Conservation (phyloP, 2,329 filamentous ascomycete species). For the Pseudocercospora pini-densiflorae region DNA sequence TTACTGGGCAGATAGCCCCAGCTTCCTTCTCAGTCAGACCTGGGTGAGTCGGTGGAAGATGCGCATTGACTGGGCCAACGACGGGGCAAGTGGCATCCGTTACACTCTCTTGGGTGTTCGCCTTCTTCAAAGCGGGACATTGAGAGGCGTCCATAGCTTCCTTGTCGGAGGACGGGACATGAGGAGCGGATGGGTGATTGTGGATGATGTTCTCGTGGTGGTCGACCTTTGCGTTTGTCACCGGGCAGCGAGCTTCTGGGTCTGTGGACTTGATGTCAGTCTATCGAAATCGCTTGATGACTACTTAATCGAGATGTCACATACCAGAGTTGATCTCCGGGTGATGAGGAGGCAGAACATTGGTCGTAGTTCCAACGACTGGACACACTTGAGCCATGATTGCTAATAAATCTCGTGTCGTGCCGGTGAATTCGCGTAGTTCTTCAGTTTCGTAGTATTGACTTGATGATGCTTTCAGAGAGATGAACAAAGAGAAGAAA, state of each 20-base stretch:
- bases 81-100: slow-evolving; percentile 51
- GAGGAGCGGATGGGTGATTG: slow-evolving; percentile 46
- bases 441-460: neutral
- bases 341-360: slow-evolving; percentile 50
- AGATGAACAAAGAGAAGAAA: neutral
- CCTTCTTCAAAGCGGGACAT: slow-evolving; percentile 49
- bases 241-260: slow-evolving; percentile 50
- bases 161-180: slow-evolving; percentile 31
- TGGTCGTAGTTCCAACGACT: slow-evolving; percentile 44
- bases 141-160: slow-evolving; percentile 41
- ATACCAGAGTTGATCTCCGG: slow-evolving; percentile 36
- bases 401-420: neutral
- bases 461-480: neutral
- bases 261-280: slow-evolving; percentile 32
- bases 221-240: slow-evolving; percentile 51
- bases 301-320: neutral
- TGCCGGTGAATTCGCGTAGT: too few relatives aligned
- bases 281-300: neutral
- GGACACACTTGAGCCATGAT: slow-evolving; percentile 28
- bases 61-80: slow-evolving; percentile 46
- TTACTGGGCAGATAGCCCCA: slow-evolving; percentile 49
- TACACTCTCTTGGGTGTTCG: slow-evolving; percentile 44
- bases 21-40: slow-evolving; percentile 43
- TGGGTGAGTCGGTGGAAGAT: slow-evolving; percentile 51
- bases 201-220: slow-evolving; percentile 49